phyloP scores from a whole-genome alignment of 2,329 filamentous ascomycete genomes.

The Westerdykella aurantiaca region DNA sequence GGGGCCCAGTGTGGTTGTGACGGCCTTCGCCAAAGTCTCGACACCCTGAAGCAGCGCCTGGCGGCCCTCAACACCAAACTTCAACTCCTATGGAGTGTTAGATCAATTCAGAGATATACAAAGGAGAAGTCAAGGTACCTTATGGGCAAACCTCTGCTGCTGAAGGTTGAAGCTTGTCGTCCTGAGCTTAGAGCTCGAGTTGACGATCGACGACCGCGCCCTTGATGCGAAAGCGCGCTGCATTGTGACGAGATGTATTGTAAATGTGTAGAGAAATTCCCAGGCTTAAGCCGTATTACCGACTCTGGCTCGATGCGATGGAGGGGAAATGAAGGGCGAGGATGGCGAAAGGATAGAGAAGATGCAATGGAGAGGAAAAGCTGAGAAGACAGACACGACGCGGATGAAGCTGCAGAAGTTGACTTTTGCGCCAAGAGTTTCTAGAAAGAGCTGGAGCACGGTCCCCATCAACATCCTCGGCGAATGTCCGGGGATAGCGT shows the following conservation, averaged over 20 bases:
- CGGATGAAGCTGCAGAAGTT: not conserved
- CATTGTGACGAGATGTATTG: constrained; percentile 56
- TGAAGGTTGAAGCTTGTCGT: constrained; percentile 62
- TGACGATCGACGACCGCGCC: constrained; percentile 73
- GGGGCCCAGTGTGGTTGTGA: constrained; percentile 91
- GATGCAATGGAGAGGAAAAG: constrained; percentile 14
- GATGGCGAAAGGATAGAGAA: constrained; percentile 11
- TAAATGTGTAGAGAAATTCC: constrained; percentile 13
- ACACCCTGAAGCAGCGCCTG: constrained; percentile 87
- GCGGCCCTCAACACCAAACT: constrained; percentile 93
- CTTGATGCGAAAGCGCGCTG: constrained; percentile 87
- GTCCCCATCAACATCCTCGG: no score
- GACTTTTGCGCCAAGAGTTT: not conserved
- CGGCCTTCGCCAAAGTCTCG: constrained; percentile 92
- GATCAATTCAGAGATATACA: constrained; percentile 1
- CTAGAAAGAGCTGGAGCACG: not conserved
- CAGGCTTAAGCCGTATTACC: constrained; percentile 28
- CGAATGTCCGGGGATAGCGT: no score
- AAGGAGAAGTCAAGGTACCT: constrained; percentile 56
- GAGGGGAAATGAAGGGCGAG: constrained; percentile 17
- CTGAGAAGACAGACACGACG: not conserved
- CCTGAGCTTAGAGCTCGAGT: constrained; percentile 50
- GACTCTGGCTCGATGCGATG: constrained; percentile 35
- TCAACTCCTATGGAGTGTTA: constrained; percentile 67
- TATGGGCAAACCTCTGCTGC: constrained; percentile 95